These are phyloP conservation scores for Fistulinella cinereoalba DNA, from an alignment of 1,284 basidiomycete species.

Conservation along the genomic window DNA sequence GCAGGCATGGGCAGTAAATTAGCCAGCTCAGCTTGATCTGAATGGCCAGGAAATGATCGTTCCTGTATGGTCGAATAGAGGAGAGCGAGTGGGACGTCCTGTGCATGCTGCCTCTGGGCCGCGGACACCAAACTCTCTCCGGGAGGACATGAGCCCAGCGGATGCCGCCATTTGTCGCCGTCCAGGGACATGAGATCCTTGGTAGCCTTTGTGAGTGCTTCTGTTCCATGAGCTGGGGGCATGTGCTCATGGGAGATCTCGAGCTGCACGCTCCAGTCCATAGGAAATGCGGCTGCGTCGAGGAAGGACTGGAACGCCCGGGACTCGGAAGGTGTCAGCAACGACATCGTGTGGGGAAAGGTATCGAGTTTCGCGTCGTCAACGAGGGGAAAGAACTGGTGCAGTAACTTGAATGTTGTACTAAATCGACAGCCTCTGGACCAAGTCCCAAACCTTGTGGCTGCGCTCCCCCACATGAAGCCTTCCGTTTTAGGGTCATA, in stretches of 20 bases:
- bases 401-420: slow-evolving; percentile 6
- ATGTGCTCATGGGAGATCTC: slow-evolving; percentile 37
- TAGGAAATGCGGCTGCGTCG: slow-evolving; percentile 40
- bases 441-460: slow-evolving; percentile 23
- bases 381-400: not conserved
- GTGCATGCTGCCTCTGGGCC: slow-evolving; percentile 13
- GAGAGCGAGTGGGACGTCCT: slow-evolving; percentile 18
- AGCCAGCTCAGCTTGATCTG: slow-evolving; percentile 3
- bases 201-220: slow-evolving; percentile 67
- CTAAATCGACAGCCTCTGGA: slow-evolving; percentile 21
- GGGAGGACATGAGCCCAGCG: slow-evolving; percentile 19
- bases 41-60: slow-evolving; percentile 3
- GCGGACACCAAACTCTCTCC: slow-evolving; percentile 10
- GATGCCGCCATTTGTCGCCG: slow-evolving; percentile 26
- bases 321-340: slow-evolving; percentile 50
- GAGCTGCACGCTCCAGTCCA: slow-evolving; percentile 38
- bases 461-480: slow-evolving; percentile 28
- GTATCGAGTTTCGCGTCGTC: slow-evolving; percentile 1
- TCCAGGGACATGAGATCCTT: slow-evolving; percentile 45
- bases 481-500: slow-evolving; percentile 22
- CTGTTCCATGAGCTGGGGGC: slow-evolving; percentile 42
- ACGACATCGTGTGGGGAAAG: slow-evolving; percentile 32
- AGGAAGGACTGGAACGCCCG: slow-evolving; percentile 53
- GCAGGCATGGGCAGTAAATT: slow-evolving; percentile 4
- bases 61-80: slow-evolving; percentile 20